Conservation (phyloP, 495 filamentous ascomycete species). For the Melanomma pulvis-pyrius region DNA sequence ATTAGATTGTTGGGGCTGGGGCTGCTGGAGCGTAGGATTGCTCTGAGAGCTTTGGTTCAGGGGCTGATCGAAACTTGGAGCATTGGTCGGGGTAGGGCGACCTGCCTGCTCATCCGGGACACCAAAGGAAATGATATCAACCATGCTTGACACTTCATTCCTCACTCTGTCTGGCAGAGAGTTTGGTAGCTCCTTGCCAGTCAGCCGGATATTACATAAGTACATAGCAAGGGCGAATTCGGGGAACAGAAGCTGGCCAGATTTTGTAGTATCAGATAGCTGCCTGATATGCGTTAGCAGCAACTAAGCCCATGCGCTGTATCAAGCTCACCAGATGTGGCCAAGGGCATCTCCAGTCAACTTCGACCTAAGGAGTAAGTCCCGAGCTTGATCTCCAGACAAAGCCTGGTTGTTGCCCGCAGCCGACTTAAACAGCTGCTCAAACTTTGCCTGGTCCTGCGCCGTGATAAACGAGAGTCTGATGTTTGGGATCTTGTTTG, state of each 20-base stretch:
- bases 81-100: conserved; percentile 59
- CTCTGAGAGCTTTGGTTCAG: conserved; percentile 64
- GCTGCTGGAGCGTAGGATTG: conserved; percentile 79
- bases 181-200: conserved; percentile 77
- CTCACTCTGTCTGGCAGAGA: conserved; percentile 79
- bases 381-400: conserved; percentile 87
- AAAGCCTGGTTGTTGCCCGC: conserved; percentile 85
- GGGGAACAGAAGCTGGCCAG: conserved; percentile 93
- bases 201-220: conserved; percentile 89
- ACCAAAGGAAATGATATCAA: conserved; percentile 97
- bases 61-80: conserved; percentile 74
- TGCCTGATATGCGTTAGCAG: conserved; percentile 60
- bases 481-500: conserved; percentile 87
- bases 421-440: conserved; percentile 96
- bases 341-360: conserved; percentile 79
- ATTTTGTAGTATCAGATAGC: conserved; percentile 95
- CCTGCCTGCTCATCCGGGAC: conserved; percentile 74
- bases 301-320: neutral
- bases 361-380: conserved; percentile 84
- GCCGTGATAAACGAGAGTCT: conserved; percentile 93
- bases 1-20: conserved; percentile 80
- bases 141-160: conserved; percentile 99
- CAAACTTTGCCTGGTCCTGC: conserved; percentile 94
- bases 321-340: conserved; percentile 74
- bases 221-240: conserved; percentile 99